Percentiles rank a stretch among this genome's conserved stretches.
Evolutionary conservation across 768 basidiomycete genomes (phyloP).

Genomic region (Phaeotremella skinneri): DNA sequence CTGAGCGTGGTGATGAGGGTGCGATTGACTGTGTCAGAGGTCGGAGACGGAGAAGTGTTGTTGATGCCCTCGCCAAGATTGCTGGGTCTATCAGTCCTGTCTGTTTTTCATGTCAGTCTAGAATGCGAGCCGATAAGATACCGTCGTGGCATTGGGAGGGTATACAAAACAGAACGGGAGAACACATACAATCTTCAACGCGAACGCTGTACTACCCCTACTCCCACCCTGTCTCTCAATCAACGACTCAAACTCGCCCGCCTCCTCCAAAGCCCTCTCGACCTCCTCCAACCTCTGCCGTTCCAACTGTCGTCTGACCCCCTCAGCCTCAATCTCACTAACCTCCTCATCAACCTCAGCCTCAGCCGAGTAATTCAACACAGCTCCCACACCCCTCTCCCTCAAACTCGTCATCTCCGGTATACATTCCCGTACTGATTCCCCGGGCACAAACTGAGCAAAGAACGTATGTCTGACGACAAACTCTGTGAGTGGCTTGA

Average conservation of each 20-base stretch:
- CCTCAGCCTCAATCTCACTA: slow-evolving; percentile 52
- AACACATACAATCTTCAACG: slow-evolving; percentile 70
- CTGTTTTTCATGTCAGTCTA: slow-evolving; percentile 10
- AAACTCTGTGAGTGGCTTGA: slow-evolving; percentile 65
- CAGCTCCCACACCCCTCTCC: slow-evolving; percentile 65
- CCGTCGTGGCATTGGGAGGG: too few relatives aligned
- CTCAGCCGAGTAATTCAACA: slow-evolving; percentile 84
- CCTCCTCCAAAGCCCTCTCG: slow-evolving; percentile 69
- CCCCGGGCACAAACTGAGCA: slow-evolving; percentile 86
- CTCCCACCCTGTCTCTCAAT: slow-evolving; percentile 55
- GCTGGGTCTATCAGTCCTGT: slow-evolving; percentile 50
- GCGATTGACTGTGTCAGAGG: slow-evolving; percentile 30
- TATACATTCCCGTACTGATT: slow-evolving; percentile 67
- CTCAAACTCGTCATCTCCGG: slow-evolving; percentile 66
- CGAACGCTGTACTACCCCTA: slow-evolving; percentile 61
- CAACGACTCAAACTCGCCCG: slow-evolving; percentile 73
- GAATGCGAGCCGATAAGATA: too few relatives aligned
- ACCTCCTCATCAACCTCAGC: slow-evolving; percentile 71
- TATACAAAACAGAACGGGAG: background rate
- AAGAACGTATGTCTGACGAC: slow-evolving; percentile 81
- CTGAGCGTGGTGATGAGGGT: slow-evolving; percentile 25
- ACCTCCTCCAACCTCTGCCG: slow-evolving; percentile 73
- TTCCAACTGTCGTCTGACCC: slow-evolving; percentile 53
- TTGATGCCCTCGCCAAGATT: slow-evolving; percentile 48
- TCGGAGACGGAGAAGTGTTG: slow-evolving; percentile 48